Evolutionary conservation across 768 basidiomycete species (phyloP), one percentile per base, ranked within the genome.

Genomic region (Russula olivacea): DNA sequence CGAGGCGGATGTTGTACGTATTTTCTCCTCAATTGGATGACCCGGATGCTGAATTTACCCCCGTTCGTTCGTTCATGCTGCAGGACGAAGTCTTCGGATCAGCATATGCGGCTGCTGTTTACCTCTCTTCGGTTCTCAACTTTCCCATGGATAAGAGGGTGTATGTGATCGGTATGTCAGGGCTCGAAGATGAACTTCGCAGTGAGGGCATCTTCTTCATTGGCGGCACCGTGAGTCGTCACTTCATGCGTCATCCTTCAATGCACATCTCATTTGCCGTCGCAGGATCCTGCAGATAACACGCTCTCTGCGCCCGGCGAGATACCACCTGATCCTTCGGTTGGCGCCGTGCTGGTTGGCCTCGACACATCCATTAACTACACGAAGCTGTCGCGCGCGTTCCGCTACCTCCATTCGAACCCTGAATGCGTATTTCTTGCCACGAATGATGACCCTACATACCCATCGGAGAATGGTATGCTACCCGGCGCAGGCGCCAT

Each of bases 51-150:
- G 58, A 48, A 43, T 2, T 25, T 54, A 55, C 56, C 47, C 21
- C 34, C 30, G 28, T 54, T 36, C 21, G 34, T 36, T 47, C 4
- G 21, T 55, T 52, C 17, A 36, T 25, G n/a, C 51, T 49, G 40
- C 67, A 98, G 96, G 91, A 97, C 64, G 97, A 98, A 72, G 92
- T 98, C 58, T 98, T 92, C 68, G 93, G 95, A 56, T 98, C 96
- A 7, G 96, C 94, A 2, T 98, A 90, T 67, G 88, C 88, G 1
- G 77, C 89, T 14, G 89, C 88, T 0, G 85, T 88, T 40, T 91
- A 98, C 74, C 76, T 98, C 28, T 95, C 94, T 0, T 85, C 91
- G 45, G 89, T 98, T 14, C 79, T 95, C 68, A 88, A 92, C 61
- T 80, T 99, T 65, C 91, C 93, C 11, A 91, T 88, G 71, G 82